These are phyloP conservation scores for Aspergillus ochraceus DNA, from an alignment of 2,329 filamentous ascomycete genomes.

Conservation along the genomic window DNA sequence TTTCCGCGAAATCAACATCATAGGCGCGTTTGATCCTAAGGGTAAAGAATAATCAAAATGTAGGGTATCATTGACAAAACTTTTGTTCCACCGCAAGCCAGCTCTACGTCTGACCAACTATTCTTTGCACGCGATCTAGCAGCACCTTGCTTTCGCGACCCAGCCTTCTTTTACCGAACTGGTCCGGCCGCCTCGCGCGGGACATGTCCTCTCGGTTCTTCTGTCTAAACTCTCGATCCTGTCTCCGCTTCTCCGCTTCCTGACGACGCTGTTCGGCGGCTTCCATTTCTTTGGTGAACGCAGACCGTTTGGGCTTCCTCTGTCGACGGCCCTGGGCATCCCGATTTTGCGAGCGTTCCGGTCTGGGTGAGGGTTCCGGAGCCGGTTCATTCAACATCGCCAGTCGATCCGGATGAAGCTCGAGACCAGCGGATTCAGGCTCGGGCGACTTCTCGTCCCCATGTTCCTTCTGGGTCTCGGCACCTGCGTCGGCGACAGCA, in stretches of 20 bases:
- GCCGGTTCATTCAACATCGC: conserved; percentile 56
- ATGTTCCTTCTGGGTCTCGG: conserved; percentile 12
- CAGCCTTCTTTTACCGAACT: conserved; percentile 73
- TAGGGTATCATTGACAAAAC: conserved; percentile 5
- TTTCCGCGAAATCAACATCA: neutral
- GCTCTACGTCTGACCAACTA: conserved; percentile 55
- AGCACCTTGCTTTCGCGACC: conserved; percentile 78
- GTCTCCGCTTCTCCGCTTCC: conserved; percentile 64
- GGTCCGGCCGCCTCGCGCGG: conserved; percentile 60
- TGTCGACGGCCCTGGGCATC: conserved; percentile 28
- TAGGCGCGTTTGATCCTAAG: neutral
- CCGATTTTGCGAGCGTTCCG: conserved; percentile 25
- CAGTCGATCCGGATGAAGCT: conserved; percentile 62
- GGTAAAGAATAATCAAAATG: neutral
- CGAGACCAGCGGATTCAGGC: conserved; percentile 42
- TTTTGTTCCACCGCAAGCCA: conserved; percentile 1
- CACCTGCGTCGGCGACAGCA: conserved; percentile 28
- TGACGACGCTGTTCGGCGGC: conserved; percentile 62
- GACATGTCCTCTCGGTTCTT: conserved; percentile 68
- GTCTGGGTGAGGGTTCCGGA: conserved; percentile 19
- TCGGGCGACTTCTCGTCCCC: conserved; percentile 11
- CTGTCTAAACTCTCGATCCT: conserved; percentile 67
- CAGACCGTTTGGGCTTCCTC: conserved; percentile 44
- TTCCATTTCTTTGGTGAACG: conserved; percentile 67
- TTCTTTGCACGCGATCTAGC: conserved; percentile 73